phyloP scores from a whole-genome alignment of 768 basidiomycete species.

The Porphyrellus cyaneotinctus region DNA sequence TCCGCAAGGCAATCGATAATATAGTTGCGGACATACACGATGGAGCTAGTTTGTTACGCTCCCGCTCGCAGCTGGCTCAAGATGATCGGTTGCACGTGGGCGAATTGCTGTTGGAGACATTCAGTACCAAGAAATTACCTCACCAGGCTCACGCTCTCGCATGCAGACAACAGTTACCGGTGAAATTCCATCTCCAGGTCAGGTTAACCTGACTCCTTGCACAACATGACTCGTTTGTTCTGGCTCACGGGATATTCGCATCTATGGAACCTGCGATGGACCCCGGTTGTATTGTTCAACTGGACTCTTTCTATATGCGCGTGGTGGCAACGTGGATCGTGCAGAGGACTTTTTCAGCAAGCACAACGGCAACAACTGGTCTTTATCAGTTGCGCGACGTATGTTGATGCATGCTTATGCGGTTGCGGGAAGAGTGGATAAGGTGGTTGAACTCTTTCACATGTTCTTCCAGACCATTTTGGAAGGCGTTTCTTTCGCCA shows the following conservation, averaged over 20 bases:
- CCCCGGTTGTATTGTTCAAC: slow-evolving; percentile 31
- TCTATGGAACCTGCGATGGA: slow-evolving; percentile 24
- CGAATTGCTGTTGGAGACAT: slow-evolving; percentile 40
- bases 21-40: slow-evolving; percentile 32
- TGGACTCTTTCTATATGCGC: slow-evolving; percentile 51
- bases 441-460: slow-evolving; percentile 49
- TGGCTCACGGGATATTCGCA: slow-evolving; percentile 44
- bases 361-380: slow-evolving; percentile 31
- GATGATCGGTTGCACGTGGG: slow-evolving; percentile 32
- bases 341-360: slow-evolving; percentile 42
- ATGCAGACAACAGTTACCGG: slow-evolving; percentile 30
- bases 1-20: slow-evolving; percentile 28
- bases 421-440: slow-evolving; percentile 36
- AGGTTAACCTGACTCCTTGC: slow-evolving; percentile 43
- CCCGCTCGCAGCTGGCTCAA: slow-evolving; percentile 22
- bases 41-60: slow-evolving; percentile 26
- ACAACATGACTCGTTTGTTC: slow-evolving; percentile 33
- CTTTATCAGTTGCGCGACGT: slow-evolving; percentile 31
- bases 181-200: slow-evolving; percentile 30
- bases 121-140: slow-evolving; percentile 31
- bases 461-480: slow-evolving; percentile 45
- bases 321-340: slow-evolving; percentile 44
- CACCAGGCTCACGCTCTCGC: slow-evolving; percentile 40
- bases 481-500: slow-evolving; percentile 25
- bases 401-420: slow-evolving; percentile 57